Conservation (phyloP, 192 early-diverging fungal species). For the Entrophospora sp. region DNA sequence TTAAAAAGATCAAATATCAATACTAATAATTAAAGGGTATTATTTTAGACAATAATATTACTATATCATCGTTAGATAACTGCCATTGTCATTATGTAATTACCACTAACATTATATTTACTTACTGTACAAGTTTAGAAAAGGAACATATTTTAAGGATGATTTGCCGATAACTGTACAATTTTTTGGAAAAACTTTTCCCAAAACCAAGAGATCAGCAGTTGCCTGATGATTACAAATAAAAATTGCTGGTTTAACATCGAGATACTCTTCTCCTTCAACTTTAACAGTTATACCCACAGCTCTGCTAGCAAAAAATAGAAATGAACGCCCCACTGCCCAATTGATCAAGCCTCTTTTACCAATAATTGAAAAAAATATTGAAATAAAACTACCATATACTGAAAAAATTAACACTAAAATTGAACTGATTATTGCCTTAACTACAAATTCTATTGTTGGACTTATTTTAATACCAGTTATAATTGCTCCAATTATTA, state of each 20-base stretch:
- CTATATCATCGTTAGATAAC: no score
- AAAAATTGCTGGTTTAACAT: constrained; percentile 52
- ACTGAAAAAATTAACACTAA: background rate
- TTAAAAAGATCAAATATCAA: no score
- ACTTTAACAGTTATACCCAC: constrained; percentile 48
- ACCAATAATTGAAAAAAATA: background rate
- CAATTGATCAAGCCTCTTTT: background rate
- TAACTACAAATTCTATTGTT: background rate
- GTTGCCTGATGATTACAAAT: constrained; percentile 80
- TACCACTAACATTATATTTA: no score
- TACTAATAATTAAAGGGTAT: no score
- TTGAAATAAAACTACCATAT: background rate
- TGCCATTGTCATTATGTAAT: no score
- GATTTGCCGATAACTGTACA: constrained; percentile 63
- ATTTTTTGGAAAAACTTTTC: constrained; percentile 52
- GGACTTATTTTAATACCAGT: background rate
- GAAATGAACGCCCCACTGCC: background rate
- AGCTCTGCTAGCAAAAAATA: background rate
- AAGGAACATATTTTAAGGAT: constrained; percentile 57
- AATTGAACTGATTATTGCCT: background rate
- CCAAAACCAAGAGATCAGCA: constrained; percentile 63
- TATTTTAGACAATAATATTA: no score
- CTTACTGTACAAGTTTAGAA: constrained; percentile 70
- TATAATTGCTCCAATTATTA: no score
- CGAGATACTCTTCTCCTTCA: constrained; percentile 49